A percentile compares a stretch with the other conserved stretches of the same genome.
These are phyloP conservation scores for Coemansia sp. DNA, from an alignment of 192 early-diverging fungal genomes.

Conservation along the genomic window DNA sequence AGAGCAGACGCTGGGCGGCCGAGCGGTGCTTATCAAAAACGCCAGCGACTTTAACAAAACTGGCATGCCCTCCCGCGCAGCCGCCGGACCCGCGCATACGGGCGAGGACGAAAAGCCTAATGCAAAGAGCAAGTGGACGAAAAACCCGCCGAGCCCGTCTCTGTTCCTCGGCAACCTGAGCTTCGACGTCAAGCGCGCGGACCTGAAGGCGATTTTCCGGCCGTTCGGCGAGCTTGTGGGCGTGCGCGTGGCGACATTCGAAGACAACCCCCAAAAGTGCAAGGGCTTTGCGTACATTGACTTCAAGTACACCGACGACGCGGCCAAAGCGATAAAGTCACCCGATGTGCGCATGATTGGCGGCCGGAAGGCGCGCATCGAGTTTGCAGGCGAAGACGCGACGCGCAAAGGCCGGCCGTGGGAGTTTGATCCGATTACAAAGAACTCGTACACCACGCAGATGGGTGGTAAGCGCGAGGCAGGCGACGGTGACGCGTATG, in stretches of 20 bases:
- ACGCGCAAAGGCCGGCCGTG: conserved; percentile 66
- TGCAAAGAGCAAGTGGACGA: conserved; percentile 50
- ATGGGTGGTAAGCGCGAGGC: conserved; percentile 5
- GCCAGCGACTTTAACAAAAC: conserved; percentile 62
- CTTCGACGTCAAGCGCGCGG: conserved; percentile 55
- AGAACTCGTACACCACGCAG: conserved; percentile 3
- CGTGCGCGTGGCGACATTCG: conserved; percentile 70
- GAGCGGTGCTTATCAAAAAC: conserved; percentile 66
- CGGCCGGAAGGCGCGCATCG: conserved; percentile 59
- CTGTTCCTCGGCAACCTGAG: conserved; percentile 69
- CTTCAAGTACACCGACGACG: conserved; percentile 60
- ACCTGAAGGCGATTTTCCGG: conserved; percentile 58
- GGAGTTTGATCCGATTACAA: conserved; percentile 50
- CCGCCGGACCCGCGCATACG: neutral
- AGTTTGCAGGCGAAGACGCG: conserved; percentile 68
- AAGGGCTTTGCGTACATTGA: conserved; percentile 77
- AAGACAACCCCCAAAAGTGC: conserved; percentile 71
- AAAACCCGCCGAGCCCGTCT: conserved; percentile 60
- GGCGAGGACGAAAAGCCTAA: neutral
- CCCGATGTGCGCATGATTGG: conserved; percentile 56
- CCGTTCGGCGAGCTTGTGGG: conserved; percentile 63
- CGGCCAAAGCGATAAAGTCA: conserved; percentile 61
- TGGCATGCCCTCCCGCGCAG: conserved; percentile 47
- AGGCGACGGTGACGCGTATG: conserved; percentile 15
- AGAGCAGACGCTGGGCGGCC: conserved; percentile 58